Conservation (phyloP, 2,329 filamentous ascomycete genomes). For the Ceratocystis albifundus region DNA sequence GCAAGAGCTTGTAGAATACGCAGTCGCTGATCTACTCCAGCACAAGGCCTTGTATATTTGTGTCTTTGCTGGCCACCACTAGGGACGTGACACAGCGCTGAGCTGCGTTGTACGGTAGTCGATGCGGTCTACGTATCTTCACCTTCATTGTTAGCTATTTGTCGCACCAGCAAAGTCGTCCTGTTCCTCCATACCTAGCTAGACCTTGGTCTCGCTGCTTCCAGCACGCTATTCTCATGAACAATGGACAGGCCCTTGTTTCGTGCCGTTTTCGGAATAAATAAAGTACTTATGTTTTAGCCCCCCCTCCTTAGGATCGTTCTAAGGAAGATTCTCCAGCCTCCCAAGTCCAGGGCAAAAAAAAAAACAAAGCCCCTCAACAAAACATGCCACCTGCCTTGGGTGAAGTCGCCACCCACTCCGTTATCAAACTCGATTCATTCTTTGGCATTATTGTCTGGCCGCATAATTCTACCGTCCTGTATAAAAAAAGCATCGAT, state of each 20-base stretch:
- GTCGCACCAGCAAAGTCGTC: too few relatives aligned
- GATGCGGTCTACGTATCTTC: too few relatives aligned
- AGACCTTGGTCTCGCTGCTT: neutral
- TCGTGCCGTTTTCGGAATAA: slow-evolving; percentile 1
- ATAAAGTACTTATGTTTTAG: neutral
- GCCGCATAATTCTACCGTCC: too few relatives aligned
- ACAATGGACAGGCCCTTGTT: slow-evolving; percentile 3
- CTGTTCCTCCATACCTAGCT: neutral
- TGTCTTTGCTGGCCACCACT: neutral
- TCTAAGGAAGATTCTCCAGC: slow-evolving; percentile 6
- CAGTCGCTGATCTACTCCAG: neutral
- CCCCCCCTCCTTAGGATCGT: neutral
- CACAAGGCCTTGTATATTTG: neutral
- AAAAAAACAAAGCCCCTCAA: too few relatives aligned
- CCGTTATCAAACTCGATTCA: too few relatives aligned
- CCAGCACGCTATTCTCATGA: neutral
- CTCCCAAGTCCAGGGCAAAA: too few relatives aligned
- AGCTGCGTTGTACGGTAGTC: too few relatives aligned
- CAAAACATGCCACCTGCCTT: too few relatives aligned
- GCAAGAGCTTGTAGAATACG: neutral
- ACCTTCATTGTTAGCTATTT: too few relatives aligned
- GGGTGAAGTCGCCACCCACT: too few relatives aligned
- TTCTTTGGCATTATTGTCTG: neutral
- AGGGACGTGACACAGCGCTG: neutral
- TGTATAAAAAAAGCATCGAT: neutral